Base-by-base conservation (phyloP, 2,329 filamentous ascomycete genomes). In the Metarhizium anisopliae region DNA sequence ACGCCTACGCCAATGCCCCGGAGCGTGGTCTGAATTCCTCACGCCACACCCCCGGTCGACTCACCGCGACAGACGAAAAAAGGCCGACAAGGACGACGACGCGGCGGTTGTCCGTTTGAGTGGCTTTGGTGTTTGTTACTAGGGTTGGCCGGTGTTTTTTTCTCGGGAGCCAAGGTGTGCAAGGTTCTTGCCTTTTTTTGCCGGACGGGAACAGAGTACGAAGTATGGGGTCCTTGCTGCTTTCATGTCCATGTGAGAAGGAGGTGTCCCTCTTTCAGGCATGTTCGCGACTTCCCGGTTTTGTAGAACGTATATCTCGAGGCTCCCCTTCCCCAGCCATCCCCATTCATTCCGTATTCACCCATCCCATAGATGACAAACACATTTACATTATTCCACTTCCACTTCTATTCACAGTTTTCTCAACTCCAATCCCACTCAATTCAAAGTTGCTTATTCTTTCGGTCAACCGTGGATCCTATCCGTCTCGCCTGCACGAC, bases 341-440 rank as follows among this genome's bases (percentile, higher is more conserved):
- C 57, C 53, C 52, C 62, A 63, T 20, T 63, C 69, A 55, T 81
- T 81, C 42, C n/a, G 6, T 74, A 74, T 35, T 59, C 74, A 30
- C 58, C 62, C 16, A 68, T 87, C 84, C 42, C n/a, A 40, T 16
- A 40, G 11, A 40, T 40, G 38, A 16, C 38, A 40, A 14, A 16
- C 10, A 40, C 42, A 20, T 20, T 25, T 25, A 25, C 25, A 25
- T 25, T 25, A 25, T 25, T 25, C 25, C 25, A 25, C 25, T 25
- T 25, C 25, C 25, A 25, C 25, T 25, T 20, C 42, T 6, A 25
- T 25, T 45, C 42, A 20, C 42, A 20, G 3, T 25, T 40, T 13
- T 16, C 38, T 14, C 14, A 16, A n/a, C 38, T 36, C 13, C 35
- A 10, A 14, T 16, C 14, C 11, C 38, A 40, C 13, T n/a, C 14